These are phyloP conservation scores for Apiotrichum montevideense DNA, from an alignment of 1,284 basidiomycete genomes.

Conservation along the genomic window DNA sequence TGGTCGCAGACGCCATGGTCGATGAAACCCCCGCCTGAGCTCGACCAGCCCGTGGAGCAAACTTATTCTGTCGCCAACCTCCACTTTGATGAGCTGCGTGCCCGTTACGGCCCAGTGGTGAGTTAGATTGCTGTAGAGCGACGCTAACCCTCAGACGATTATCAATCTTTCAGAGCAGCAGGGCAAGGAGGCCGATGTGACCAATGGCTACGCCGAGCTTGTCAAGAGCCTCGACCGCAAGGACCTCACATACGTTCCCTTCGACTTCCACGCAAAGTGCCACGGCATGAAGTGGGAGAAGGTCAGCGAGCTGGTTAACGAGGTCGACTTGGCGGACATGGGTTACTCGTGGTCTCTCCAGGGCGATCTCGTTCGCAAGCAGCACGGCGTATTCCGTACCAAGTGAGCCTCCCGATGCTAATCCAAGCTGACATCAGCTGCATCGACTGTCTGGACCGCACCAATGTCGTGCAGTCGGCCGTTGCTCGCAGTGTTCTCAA, in stretches of 20 bases:
- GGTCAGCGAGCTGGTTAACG: conserved; percentile 68
- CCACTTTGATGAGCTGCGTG: conserved; percentile 66
- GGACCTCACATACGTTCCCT: conserved; percentile 61
- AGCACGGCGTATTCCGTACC: conserved; percentile 71
- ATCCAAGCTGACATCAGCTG: conserved; percentile 62
- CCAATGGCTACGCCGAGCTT: conserved; percentile 68
- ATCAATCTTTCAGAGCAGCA: conserved; percentile 85
- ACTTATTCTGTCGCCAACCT: conserved; percentile 63
- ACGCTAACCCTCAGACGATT: conserved; percentile 54
- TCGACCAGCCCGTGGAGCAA: conserved; percentile 70
- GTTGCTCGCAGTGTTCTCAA: conserved; percentile 76
- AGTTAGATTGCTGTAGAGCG: conserved; percentile 11
- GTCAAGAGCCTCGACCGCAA: conserved; percentile 56
- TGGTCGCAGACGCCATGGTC: conserved; percentile 70
- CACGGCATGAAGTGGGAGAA: conserved; percentile 64
- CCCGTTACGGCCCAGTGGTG: conserved; percentile 72
- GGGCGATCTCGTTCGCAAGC: conserved; percentile 64
- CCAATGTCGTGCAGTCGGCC: conserved; percentile 86
- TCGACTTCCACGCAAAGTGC: conserved; percentile 85
- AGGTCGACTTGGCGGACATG: conserved; percentile 70
- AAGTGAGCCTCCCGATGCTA: too few relatives aligned
- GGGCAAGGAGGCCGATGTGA: conserved; percentile 78
- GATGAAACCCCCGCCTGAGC: conserved; percentile 78
- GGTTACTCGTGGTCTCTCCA: conserved; percentile 84
- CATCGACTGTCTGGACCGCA: conserved; percentile 83